phyloP scores from a whole-genome alignment of 495 filamentous ascomycete species.

The Penicillium roqueforti region DNA sequence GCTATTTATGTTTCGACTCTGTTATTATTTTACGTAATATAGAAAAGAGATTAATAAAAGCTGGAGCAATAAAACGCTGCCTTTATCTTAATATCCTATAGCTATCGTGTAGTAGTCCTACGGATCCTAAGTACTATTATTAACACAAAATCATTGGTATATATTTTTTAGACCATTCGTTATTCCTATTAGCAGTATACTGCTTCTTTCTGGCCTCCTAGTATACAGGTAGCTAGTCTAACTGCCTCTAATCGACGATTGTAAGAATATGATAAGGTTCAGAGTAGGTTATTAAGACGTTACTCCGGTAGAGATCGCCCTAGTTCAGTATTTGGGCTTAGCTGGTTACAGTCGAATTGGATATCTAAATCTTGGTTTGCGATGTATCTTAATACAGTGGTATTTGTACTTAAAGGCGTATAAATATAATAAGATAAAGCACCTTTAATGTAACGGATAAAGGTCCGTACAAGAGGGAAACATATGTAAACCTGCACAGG shows the following conservation, averaged over 20 bases:
- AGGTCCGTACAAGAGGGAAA: too few species aligned
- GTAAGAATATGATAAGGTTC: slow-evolving; percentile 31
- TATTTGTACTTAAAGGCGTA: not conserved
- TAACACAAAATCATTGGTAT: slow-evolving; percentile 27
- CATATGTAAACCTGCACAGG: too few species aligned
- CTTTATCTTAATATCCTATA: too few species aligned
- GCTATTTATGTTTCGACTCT: too few species aligned
- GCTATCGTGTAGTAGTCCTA: slow-evolving; percentile 30
- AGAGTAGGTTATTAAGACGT: slow-evolving; percentile 37
- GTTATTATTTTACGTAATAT: too few species aligned
- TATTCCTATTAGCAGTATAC: slow-evolving; percentile 18
- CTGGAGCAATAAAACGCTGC: too few species aligned
- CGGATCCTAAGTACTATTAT: slow-evolving; percentile 25
- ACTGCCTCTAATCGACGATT: slow-evolving; percentile 47
- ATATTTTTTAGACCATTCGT: slow-evolving; percentile 29
- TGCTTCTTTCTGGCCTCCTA: slow-evolving; percentile 48
- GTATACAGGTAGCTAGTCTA: slow-evolving; percentile 45
- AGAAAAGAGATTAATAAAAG: too few species aligned
- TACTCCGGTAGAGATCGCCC: slow-evolving; percentile 31
- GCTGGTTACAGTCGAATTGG: not conserved
- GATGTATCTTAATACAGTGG: not conserved
- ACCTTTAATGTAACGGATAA: too few species aligned
- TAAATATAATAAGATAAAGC: slow-evolving; percentile 9
- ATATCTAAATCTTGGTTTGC: not conserved
- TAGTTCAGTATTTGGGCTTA: not conserved